These are phyloP conservation scores for Candida smagusa DNA, from an alignment of 1,139 yeast genomes.

Conservation along the genomic window DNA sequence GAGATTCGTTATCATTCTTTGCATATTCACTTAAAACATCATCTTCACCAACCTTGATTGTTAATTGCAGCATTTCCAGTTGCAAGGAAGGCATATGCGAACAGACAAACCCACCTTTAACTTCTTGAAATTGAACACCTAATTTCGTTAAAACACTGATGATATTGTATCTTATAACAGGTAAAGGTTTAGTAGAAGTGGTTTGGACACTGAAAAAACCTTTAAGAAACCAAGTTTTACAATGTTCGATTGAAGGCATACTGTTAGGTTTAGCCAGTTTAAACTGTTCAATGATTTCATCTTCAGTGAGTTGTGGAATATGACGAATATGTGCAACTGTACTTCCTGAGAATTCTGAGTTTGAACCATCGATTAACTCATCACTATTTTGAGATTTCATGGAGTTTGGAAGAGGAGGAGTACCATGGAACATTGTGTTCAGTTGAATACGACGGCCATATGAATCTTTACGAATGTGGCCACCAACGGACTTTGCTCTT, in stretches of 20 bases:
- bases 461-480: constrained; percentile 66
- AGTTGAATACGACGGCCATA: constrained; percentile 23
- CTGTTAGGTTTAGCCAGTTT: constrained; percentile 69
- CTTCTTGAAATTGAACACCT: constrained; percentile 84
- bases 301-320: constrained; percentile 51
- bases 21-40: constrained; percentile 9
- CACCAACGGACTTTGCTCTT: constrained; percentile 83
- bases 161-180: constrained; percentile 82
- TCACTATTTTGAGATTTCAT: constrained; percentile 44
- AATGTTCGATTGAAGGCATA: constrained; percentile 94
- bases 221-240: constrained; percentile 85
- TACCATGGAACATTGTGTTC: constrained; percentile 14
- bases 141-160: constrained; percentile 73
- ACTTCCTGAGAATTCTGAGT: constrained; percentile 29
- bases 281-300: constrained; percentile 63
- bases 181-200: constrained; percentile 88
- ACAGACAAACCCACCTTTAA: constrained; percentile 92
- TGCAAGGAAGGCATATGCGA: constrained; percentile 58
- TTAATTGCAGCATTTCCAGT: constrained; percentile 8
- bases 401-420: constrained; percentile 37
- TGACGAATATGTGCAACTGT: constrained; percentile 29
- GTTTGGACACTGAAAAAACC: constrained; percentile 96
- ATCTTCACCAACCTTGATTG: constrained; percentile 7
- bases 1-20: constrained; percentile 21
- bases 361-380: constrained; percentile 23